phyloP scores from a whole-genome alignment of 129 eudicot genomes.

The Flaveria brownii region DNA sequence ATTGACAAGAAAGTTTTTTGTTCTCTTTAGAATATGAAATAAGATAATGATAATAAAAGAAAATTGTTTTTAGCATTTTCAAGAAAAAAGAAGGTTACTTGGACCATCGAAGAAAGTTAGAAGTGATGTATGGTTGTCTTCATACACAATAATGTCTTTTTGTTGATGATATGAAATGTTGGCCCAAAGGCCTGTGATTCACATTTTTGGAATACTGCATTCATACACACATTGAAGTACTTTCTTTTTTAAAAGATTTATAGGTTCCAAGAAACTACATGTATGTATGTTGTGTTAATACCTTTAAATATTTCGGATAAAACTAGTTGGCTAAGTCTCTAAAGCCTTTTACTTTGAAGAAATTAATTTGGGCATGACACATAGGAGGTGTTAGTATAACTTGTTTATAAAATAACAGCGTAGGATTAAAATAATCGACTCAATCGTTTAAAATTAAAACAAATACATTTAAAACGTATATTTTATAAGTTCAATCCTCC shows the following conservation, averaged over 20 bases:
- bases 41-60: not conserved
- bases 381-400: too few relatives aligned
- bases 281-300: too few relatives aligned
- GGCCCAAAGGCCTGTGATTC: slow-evolving; percentile 32
- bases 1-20: slow-evolving; percentile 39
- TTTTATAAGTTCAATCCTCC: too few relatives aligned
- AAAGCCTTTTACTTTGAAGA: too few relatives aligned
- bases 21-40: slow-evolving; percentile 26
- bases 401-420: too few relatives aligned
- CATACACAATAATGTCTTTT: slow-evolving; percentile 33
- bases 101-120: slow-evolving; percentile 39
- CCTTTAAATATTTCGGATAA: too few relatives aligned
- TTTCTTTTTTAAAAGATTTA: not conserved
- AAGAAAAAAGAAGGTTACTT: slow-evolving; percentile 26
- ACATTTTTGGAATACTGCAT: slow-evolving; percentile 29
- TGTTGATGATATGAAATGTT: slow-evolving; percentile 40
- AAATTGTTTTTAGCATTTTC: not conserved
- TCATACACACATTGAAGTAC: slow-evolving; percentile 19
- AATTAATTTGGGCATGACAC: too few relatives aligned
- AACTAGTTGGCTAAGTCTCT: too few relatives aligned
- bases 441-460: too few relatives aligned
- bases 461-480: too few relatives aligned
- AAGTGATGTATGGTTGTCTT: slow-evolving; percentile 36
- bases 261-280: not conserved
- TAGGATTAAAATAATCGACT: too few relatives aligned